Base-by-base conservation (phyloP, 441 rosid species). In the Erodium chrysanthum region DNA sequence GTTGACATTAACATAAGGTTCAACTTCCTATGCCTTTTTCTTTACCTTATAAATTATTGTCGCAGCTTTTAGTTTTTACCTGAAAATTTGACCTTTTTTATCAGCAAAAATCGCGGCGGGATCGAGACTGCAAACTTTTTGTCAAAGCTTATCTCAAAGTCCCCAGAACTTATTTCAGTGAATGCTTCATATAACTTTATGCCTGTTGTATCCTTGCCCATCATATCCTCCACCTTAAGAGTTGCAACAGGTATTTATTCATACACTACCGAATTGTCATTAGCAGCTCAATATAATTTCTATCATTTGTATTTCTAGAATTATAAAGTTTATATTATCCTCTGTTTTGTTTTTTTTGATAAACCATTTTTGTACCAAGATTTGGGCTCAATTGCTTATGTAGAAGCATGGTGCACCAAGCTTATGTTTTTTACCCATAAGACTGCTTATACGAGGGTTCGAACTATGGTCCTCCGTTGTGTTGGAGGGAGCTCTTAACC, bases 91-190 rank as follows among this genome's bases (percentile, higher is more conserved):
- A 37, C 22, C 66, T 56, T 66, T 70, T 71, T 40, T 5, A 78
- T 27, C 71, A 93, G 96, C 84, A 88, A 93, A 83, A 93, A 90
- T 77, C 92, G 95, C 0, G 96, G 98, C 63, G 91, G 90, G 67
- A 64, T 77, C 58, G 96, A 83, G 75, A 75, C 90, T 23, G 96
- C 90, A 33, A 80, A 77, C 52, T 93, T 93, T 80, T 72, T 90
- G 81, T 83, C 86, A 60, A 88, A 78, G 78, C 90, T 93, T 68
- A 64, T 93, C 33, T 65, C 78, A 14, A 56, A 69, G 21, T 87
- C 98, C 73, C 89, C 94, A 21, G 74, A 76, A 56, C 92, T 93
- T 21, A 66, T 78, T 66, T 71, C 77, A 56, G 75, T 87, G 27
- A 74, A 87, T 66, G 88, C 95, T 58, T 75, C 91, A 14, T 86